Conservation (phyloP, 352 stramenopile species). For the Achlya hypogyna region DNA sequence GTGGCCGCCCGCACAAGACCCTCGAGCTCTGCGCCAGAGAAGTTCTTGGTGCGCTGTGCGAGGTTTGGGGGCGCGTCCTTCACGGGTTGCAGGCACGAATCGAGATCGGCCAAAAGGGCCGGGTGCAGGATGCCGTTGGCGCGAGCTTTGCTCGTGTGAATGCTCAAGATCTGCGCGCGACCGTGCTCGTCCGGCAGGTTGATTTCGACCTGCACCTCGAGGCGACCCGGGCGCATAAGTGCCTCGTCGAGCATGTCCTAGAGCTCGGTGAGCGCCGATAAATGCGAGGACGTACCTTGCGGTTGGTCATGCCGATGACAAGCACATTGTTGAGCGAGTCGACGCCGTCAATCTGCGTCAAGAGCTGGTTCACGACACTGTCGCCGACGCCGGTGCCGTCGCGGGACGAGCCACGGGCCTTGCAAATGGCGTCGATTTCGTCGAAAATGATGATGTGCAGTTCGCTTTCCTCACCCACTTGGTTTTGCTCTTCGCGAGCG, state of each 20-base stretch:
- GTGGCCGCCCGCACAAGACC: constrained; percentile 94
- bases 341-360: constrained; percentile 99
- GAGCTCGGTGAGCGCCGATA: not conserved
- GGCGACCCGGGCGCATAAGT: constrained; percentile 94
- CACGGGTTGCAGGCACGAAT: constrained; percentile 56
- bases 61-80: constrained; percentile 83
- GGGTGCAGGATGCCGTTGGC: constrained; percentile 64
- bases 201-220: constrained; percentile 99
- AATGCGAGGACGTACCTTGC: constrained; percentile 70
- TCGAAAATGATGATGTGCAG: constrained; percentile 99
- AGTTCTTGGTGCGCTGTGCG: constrained; percentile 97
- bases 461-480: constrained; percentile 93
- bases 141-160: constrained; percentile 90
- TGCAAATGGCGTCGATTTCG: constrained; percentile 99
- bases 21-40: constrained; percentile 97
- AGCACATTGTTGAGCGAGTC: constrained; percentile 99
- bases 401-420: constrained; percentile 86
- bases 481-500: constrained; percentile 78
- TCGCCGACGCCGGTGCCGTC: constrained; percentile 95
- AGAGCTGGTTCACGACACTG: constrained; percentile 98
- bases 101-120: constrained; percentile 64
- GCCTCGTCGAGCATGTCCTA: constrained; percentile 93
- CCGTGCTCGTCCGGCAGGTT: constrained; percentile 94
- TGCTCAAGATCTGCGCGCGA: constrained; percentile 96
- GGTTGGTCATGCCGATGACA: constrained; percentile 99